A percentile compares a stretch with the other conserved stretches of the same genome.
Conservation (phyloP, 441 rosid genomes). For the Metrosideros polymorpha region DNA sequence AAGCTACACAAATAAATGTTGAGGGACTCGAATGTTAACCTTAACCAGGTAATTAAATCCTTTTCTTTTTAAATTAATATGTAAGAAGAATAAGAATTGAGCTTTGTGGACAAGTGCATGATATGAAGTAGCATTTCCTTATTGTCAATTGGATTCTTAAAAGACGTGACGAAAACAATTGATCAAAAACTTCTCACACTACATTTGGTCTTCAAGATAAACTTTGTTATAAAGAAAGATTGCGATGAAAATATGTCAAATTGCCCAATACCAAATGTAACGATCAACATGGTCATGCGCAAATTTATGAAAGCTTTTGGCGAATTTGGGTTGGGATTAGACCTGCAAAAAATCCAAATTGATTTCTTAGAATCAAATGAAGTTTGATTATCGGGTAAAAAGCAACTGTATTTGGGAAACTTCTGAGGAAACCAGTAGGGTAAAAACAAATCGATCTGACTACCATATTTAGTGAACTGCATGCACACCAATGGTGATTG, state of each 20-base stretch:
- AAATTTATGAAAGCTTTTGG: too few species aligned
- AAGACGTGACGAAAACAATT: neutral
- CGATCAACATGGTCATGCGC: neutral
- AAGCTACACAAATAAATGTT: neutral
- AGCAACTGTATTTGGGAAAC: too few species aligned
- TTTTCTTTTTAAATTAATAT: neutral
- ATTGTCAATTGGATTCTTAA: neutral
- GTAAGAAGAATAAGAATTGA: neutral
- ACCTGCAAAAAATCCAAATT: too few species aligned
- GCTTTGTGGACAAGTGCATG: neutral
- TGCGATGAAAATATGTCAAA: neutral
- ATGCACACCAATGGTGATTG: too few species aligned
- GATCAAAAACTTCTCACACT: neutral
- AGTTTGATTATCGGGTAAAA: too few species aligned
- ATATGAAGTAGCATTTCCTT: neutral
- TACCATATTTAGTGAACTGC: too few species aligned
- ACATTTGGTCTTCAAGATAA: fast-evolving
- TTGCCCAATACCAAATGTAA: neutral
- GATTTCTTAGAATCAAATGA: too few species aligned
- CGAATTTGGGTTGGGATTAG: too few species aligned
- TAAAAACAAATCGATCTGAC: too few species aligned
- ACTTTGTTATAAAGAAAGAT: fast-evolving
- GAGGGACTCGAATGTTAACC: neutral
- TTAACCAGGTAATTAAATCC: neutral
- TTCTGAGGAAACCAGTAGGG: too few species aligned